Percentiles rank a stretch among this genome's conserved stretches.
These are phyloP conservation scores for Nothophoma quercina DNA, from an alignment of 2,329 filamentous ascomycete genomes.

Conservation along the genomic window DNA sequence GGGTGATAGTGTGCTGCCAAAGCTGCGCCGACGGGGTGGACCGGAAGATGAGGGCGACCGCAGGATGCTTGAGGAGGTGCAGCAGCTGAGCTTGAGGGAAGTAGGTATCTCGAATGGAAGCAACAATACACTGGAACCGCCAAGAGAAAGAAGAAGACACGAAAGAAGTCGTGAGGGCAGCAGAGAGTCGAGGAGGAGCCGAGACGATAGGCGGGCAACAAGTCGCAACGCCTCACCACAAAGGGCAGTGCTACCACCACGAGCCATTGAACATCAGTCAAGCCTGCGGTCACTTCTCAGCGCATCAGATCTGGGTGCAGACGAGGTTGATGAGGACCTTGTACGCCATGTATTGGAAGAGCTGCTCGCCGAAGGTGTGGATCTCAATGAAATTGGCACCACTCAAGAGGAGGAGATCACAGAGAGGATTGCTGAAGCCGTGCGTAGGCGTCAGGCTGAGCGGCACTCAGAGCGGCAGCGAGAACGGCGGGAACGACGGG, in stretches of 20 bases:
- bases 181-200: constrained; percentile 36
- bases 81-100: constrained; percentile 76
- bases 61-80: constrained; percentile 73
- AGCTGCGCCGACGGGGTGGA: constrained; percentile 58
- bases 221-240: constrained; percentile 37
- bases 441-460: constrained; percentile 76
- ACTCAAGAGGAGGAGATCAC: constrained; percentile 88
- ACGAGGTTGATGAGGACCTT: constrained; percentile 86
- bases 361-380: constrained; percentile 84
- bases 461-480: constrained; percentile 65
- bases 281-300: constrained; percentile 86
- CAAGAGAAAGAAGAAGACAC: constrained; percentile 42
- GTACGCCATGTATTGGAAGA: constrained; percentile 88
- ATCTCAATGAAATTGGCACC: constrained; percentile 85
- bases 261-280: constrained; percentile 86
- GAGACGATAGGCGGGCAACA: constrained; percentile 34
- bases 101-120: constrained; percentile 58
- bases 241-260: constrained; percentile 39
- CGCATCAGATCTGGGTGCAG: constrained; percentile 76
- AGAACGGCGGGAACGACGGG: constrained; percentile 44
- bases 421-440: constrained; percentile 88
- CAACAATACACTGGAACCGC: constrained; percentile 52
- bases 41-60: constrained; percentile 72
- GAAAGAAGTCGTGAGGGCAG: constrained; percentile 51
- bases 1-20: constrained; percentile 81